Percentiles rank a stretch among this genome's conserved stretches.
phyloP scores from a whole-genome alignment of 331 rosid species.

The Acacia concinna region DNA sequence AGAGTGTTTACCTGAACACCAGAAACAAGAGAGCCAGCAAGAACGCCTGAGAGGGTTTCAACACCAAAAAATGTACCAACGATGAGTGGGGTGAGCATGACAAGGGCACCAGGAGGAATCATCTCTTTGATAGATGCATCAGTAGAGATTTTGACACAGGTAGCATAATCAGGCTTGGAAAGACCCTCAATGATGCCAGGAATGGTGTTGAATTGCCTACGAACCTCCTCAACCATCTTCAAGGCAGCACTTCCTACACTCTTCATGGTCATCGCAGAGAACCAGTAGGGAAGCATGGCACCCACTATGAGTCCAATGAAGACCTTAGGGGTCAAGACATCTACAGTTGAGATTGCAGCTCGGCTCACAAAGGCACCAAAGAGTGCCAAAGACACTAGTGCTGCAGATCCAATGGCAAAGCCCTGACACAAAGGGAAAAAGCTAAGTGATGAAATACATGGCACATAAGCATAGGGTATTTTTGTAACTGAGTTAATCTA shows the following conservation, averaged over 20 bases:
- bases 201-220: constrained; percentile 77
- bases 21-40: constrained; percentile 80
- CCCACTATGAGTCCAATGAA: constrained; percentile 76
- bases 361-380: constrained; percentile 85
- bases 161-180: constrained; percentile 75
- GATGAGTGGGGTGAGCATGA: constrained; percentile 85
- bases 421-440: constrained; percentile 45
- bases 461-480: neutral
- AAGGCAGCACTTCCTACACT: constrained; percentile 89
- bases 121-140: constrained; percentile 92
- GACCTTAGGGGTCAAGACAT: constrained; percentile 82
- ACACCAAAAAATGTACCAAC: constrained; percentile 74
- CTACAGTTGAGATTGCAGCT: constrained; percentile 70
- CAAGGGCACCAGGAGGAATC: constrained; percentile 92
- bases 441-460: neutral
- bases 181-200: constrained; percentile 77
- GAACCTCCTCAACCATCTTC: constrained; percentile 89
- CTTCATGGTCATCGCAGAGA: constrained; percentile 93
- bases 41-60: constrained; percentile 78
- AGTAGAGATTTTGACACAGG: constrained; percentile 81
- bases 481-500: neutral
- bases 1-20: constrained; percentile 71
- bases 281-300: constrained; percentile 93
- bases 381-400: constrained; percentile 73
- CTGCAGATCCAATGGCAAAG: constrained; percentile 85